Conservation (phyloP, 305 asterid genomes). For the Fraxinus xanthoxyloides region DNA sequence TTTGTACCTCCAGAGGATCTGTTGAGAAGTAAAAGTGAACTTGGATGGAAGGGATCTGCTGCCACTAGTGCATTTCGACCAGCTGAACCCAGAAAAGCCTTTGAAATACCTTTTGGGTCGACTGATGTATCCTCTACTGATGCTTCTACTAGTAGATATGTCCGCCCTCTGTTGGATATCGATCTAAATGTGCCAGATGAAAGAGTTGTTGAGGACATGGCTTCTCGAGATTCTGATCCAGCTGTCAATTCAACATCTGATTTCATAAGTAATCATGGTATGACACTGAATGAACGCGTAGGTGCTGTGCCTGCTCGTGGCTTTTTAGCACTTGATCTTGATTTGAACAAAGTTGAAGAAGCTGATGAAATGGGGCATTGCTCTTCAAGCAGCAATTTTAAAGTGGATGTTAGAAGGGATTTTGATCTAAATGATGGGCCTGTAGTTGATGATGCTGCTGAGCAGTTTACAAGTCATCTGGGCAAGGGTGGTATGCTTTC, state of each 20-base stretch:
- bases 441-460: conserved; percentile 28
- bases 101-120: conserved; percentile 31
- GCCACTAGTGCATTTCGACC: conserved; percentile 78
- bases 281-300: conserved; percentile 19
- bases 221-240: conserved; percentile 40
- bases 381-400: conserved; percentile 25
- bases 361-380: conserved; percentile 30
- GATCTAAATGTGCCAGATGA: conserved; percentile 78
- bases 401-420: conserved; percentile 26
- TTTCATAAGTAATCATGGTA: conserved; percentile 19
- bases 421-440: conserved; percentile 48
- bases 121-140: conserved; percentile 26
- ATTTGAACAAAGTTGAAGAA: conserved; percentile 40
- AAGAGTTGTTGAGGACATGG: conserved; percentile 54
- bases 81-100: conserved; percentile 62
- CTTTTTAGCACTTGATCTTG: conserved; percentile 46
- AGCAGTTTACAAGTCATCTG: conserved; percentile 23
- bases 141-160: conserved; percentile 38
- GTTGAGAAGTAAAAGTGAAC: conserved; percentile 52
- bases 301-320: conserved; percentile 29
- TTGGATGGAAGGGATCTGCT: conserved; percentile 85
- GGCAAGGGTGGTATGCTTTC: conserved; percentile 20
- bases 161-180: conserved; percentile 52
- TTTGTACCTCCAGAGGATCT: conserved; percentile 66
- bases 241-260: conserved; percentile 27